A percentile compares a stretch with the other conserved stretches of the same genome.
phyloP scores from a whole-genome alignment of 2,329 filamentous ascomycete genomes.

The Tolypocladium tundrense region DNA sequence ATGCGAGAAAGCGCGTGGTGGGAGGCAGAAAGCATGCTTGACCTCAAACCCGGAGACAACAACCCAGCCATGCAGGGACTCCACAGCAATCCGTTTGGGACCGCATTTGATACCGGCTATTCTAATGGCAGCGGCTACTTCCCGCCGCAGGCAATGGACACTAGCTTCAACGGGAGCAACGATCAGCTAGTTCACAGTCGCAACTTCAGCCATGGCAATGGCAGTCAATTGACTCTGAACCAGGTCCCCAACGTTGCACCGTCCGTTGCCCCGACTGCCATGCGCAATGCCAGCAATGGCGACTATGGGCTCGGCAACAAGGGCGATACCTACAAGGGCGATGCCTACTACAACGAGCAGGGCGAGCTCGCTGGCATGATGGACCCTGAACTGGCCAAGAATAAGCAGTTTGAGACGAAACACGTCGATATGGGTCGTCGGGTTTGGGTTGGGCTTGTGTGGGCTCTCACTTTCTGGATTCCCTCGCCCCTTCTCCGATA shows the following conservation, averaged over 20 bases:
- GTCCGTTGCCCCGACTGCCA: constrained; percentile 50
- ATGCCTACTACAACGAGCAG: constrained; percentile 64
- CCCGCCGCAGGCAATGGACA: constrained; percentile 47
- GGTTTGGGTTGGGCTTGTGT: constrained; percentile 72
- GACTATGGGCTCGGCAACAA: constrained; percentile 86
- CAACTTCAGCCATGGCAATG: constrained; percentile 44
- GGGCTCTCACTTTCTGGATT: constrained; percentile 88
- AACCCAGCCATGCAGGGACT: constrained; percentile 15
- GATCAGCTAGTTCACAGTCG: constrained; percentile 60
- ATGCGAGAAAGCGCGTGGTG: constrained; percentile 92
- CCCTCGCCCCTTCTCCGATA: constrained; percentile 74
- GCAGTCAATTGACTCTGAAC: constrained; percentile 41
- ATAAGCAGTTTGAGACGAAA: constrained; percentile 65
- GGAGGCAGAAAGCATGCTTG: constrained; percentile 94
- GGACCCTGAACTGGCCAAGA: constrained; percentile 69
- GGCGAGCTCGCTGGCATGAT: constrained; percentile 58
- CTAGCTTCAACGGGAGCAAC: constrained; percentile 55
- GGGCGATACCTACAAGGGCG: constrained; percentile 66
- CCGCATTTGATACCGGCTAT: constrained; percentile 59
- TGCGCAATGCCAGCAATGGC: constrained; percentile 50
- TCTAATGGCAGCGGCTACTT: constrained; percentile 64
- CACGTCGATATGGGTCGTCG: constrained; percentile 54
- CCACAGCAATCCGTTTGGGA: constrained; percentile 35
- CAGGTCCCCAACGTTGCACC: constrained; percentile 33
- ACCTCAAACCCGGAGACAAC: constrained; percentile 61